A percentile compares a stretch with the other conserved stretches of the same genome.
phyloP scores from a whole-genome alignment of 2,329 filamentous ascomycete species.

The Uncinocarpus reesii region DNA sequence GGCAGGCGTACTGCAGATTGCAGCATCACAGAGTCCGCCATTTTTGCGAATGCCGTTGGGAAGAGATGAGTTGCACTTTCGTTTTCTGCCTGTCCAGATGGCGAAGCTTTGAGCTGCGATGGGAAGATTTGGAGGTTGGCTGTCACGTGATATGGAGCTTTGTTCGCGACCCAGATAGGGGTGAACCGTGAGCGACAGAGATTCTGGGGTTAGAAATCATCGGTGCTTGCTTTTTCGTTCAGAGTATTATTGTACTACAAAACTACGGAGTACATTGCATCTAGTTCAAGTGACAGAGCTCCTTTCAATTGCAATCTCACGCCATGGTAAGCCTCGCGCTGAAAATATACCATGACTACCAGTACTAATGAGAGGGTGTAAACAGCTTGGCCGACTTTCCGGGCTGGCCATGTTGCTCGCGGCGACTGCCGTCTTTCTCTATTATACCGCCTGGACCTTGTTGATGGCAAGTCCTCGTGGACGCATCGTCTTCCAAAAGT shows the following conservation, averaged over 20 bases:
- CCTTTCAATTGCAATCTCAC: too few relatives aligned
- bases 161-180: neutral
- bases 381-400: conserved; percentile 79
- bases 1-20: conserved; percentile 51
- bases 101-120: neutral
- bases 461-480: conserved; percentile 61
- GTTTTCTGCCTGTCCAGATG: too few relatives aligned
- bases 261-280: too few relatives aligned
- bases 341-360: neutral
- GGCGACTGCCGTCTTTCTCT: conserved; percentile 65
- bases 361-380: conserved; percentile 2
- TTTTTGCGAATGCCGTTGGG: conserved; percentile 18
- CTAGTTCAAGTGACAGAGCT: too few relatives aligned
- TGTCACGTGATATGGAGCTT: conserved; percentile 5
- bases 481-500: neutral
- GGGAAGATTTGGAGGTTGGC: neutral
- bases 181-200: neutral
- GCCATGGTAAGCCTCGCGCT: conserved; percentile 17
- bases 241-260: too few relatives aligned
- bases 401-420: conserved; percentile 66
- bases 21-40: conserved; percentile 40
- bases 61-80: neutral
- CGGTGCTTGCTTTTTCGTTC: too few relatives aligned
- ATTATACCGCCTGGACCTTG: conserved; percentile 97
- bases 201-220: too few relatives aligned